Evolutionary conservation across 352 stramenopile genomes (phyloP).

Genomic region (Phytopythium sindhum): DNA sequence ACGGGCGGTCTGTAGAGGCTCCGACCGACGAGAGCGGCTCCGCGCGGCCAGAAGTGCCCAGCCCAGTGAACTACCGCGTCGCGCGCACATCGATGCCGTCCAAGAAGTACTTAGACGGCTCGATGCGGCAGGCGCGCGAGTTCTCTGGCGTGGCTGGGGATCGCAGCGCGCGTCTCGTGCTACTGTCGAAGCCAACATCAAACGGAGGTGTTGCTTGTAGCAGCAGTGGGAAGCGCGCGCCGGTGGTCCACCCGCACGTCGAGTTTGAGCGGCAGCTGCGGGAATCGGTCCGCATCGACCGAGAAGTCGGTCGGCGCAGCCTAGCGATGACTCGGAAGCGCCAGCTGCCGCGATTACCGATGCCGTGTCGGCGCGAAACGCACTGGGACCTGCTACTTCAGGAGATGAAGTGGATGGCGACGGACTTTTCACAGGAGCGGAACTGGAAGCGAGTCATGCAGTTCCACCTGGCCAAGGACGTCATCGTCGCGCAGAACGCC

Average conservation of each 20-base stretch:
- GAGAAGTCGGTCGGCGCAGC: slow-evolving; percentile 34
- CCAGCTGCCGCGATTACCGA: slow-evolving; percentile 59
- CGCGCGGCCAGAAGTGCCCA: neutral
- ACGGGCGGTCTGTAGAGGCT: neutral
- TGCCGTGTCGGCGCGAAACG: slow-evolving; percentile 47
- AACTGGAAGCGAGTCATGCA: slow-evolving; percentile 93
- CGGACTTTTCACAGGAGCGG: slow-evolving; percentile 95
- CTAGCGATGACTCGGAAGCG: slow-evolving; percentile 55
- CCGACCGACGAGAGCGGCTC: neutral
- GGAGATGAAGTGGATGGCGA: slow-evolving; percentile 97
- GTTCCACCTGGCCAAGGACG: slow-evolving; percentile 55
- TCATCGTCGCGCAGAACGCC: slow-evolving; percentile 62
- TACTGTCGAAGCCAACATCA: neutral
- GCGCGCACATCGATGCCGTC: slow-evolving; percentile 34
- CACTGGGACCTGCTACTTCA: slow-evolving; percentile 95
- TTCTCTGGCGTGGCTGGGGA: slow-evolving; percentile 5
- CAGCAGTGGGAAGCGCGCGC: slow-evolving; percentile 1
- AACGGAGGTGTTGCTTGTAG: neutral
- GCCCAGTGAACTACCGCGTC: slow-evolving; percentile 17
- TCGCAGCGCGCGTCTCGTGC: slow-evolving; percentile 1
- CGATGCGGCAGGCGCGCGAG: slow-evolving; percentile 28
- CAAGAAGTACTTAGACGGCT: slow-evolving; percentile 39
- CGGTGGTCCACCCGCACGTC: slow-evolving; percentile 23
- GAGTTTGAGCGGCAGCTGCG: slow-evolving; percentile 53
- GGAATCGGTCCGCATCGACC: slow-evolving; percentile 41